Percentiles rank a stretch among this genome's conserved stretches.
phyloP scores from a whole-genome alignment of 495 filamentous ascomycete species.

The Penicillium arizonense region DNA sequence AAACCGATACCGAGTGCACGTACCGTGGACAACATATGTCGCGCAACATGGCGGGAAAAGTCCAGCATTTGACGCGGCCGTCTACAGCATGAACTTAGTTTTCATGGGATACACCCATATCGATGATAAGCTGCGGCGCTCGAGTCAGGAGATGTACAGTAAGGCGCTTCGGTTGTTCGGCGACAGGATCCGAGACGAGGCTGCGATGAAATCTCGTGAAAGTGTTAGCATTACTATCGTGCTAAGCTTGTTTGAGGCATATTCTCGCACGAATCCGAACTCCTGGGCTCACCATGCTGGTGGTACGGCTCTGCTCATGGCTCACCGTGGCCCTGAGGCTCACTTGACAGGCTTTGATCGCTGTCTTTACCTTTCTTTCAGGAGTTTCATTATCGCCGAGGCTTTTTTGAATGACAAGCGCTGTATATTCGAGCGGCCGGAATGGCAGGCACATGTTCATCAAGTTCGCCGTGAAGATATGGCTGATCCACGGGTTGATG shows the following conservation, averaged over 20 bases:
- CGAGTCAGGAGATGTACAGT: conserved; percentile 29
- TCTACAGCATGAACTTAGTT: conserved; percentile 19
- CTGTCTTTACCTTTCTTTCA: conserved; percentile 27
- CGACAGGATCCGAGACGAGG: conserved; percentile 18
- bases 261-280: conserved; percentile 24
- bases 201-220: conserved; percentile 18
- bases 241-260: conserved; percentile 31
- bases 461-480: conserved; percentile 25
- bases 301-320: conserved; percentile 28
- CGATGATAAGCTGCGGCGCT: conserved; percentile 14
- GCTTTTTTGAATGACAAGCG: conserved; percentile 18
- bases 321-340: conserved; percentile 26
- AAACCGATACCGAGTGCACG: conserved; percentile 21
- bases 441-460: conserved; percentile 29
- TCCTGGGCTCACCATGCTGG: conserved; percentile 33
- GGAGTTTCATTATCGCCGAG: conserved; percentile 28
- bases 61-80: conserved; percentile 20
- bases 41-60: conserved; percentile 18
- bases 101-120: conserved; percentile 18
- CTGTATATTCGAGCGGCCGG: conserved; percentile 26
- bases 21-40: conserved; percentile 23
- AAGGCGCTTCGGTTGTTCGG: conserved; percentile 31
- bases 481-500: conserved; percentile 10
- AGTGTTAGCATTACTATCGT: conserved; percentile 27
- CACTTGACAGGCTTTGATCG: conserved; percentile 28